Evolutionary conservation across 192 early-diverging fungal species (phyloP).

Genomic region (Piromyces sp.): DNA sequence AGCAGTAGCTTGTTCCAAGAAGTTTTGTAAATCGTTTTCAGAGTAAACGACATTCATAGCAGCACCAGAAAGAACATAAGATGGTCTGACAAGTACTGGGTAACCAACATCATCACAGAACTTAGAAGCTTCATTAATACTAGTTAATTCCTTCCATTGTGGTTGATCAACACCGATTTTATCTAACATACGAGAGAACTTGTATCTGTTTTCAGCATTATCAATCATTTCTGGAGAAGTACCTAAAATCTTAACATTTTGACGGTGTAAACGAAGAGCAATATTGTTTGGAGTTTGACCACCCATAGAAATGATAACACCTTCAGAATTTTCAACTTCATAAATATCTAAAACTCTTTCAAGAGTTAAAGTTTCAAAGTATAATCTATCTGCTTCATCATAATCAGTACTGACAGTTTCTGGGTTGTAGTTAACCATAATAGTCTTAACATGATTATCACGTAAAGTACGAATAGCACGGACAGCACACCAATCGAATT

Average conservation of each 20-base stretch:
- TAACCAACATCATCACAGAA: slow-evolving; percentile 87
- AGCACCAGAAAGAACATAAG: slow-evolving; percentile 96
- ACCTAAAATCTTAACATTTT: slow-evolving; percentile 84
- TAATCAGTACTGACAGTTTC: slow-evolving; percentile 99
- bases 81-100: slow-evolving; percentile 92
- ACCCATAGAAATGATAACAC: slow-evolving; percentile 87
- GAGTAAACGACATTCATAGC: slow-evolving; percentile 95
- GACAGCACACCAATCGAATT: slow-evolving; percentile 98
- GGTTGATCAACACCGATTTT: slow-evolving; percentile 95
- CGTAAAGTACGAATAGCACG: slow-evolving; percentile 87
- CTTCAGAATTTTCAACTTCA: slow-evolving; percentile 66
- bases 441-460: slow-evolving; percentile 68
- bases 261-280: slow-evolving; percentile 71
- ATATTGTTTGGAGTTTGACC: slow-evolving; percentile 98
- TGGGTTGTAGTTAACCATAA: slow-evolving; percentile 99
- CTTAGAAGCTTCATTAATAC: slow-evolving; percentile 58
- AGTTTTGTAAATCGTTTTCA: slow-evolving; percentile 60
- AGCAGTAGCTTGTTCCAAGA: slow-evolving; percentile 73
- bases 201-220: slow-evolving; percentile 90
- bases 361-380: slow-evolving; percentile 88
- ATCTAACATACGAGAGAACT: slow-evolving; percentile 93
- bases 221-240: slow-evolving; percentile 96
- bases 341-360: slow-evolving; percentile 96
- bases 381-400: slow-evolving; percentile 92
- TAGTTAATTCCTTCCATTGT: slow-evolving; percentile 87